Evolutionary conservation across 192 early-diverging fungal genomes (phyloP), one percentile per base, ranked within the genome.

Genomic region (Rhizophagus prolifer): DNA sequence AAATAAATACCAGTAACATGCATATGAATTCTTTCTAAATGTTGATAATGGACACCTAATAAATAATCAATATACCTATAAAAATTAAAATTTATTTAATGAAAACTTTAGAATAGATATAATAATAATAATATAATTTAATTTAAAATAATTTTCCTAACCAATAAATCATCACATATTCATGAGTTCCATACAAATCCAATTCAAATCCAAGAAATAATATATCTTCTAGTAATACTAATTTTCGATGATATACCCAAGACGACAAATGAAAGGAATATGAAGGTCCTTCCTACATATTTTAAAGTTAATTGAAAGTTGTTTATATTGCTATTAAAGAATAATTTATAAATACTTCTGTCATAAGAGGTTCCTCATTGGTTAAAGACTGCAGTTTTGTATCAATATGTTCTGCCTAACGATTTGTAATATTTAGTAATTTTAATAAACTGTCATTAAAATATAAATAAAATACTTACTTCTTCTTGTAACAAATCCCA

Each of bases 181-280:
- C 92, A 79, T 90, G 84, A 8, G 68, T 19, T n/a, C 87, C 86
- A 77, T 92, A 93, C 1, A 93, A 80, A 58, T 91, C 92, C 1
- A 92, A 72, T 64, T 93, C 92, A 80, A 90, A 92, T 9, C 92
- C 92, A 1, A 91, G 74, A 30, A 86, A 70, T 16, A 92, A 61
- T 67, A 88, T 73, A 10, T 82, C 80, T 50, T 88, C 86, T 79
- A 92, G 81, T 66, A 89, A 79, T 25, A 69, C 82, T 1, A 91
- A 76, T 72, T 92, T 91, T 46, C 84, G 82, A 58, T 89, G 83
- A 78, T 88, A 92, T 13, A 84, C 84, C 92, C 92, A 93, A 0
- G 85, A 88, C 4, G 90, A 91, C 21, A 92, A 82, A 61, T 87
- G 86, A 67, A 80, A 91, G 1, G 86, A 85, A 46, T 47, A 61